Base-by-base conservation (phyloP, 2,329 filamentous ascomycete genomes). In the Exophiala aquamarina region DNA sequence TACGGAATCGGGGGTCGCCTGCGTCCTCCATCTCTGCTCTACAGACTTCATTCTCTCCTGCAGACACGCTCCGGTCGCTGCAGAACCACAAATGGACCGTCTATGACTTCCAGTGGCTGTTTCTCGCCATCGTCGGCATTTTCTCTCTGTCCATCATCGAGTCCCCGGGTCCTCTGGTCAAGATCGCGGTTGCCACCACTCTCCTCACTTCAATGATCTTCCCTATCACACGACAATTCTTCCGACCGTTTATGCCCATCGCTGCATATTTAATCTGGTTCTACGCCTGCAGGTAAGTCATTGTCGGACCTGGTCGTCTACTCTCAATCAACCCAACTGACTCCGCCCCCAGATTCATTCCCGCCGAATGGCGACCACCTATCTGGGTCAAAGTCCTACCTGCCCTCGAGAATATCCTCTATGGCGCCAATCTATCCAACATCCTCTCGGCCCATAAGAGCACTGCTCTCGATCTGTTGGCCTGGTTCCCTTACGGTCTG, bases 361-460 rank as follows among this genome's bases (percentile, higher is more conserved):
- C 89, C 29, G 81, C 83, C 58, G 87, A 92, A 63, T 93, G 90
- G 73, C 84, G 92, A 58, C 91, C 91, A 50, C 86, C 89, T 54
- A 96, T 96, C 61, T 95, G 90, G 88, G 92, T 96, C 57, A 89
- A 91, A 62, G 89, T 97, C 20, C 79, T 97, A 28, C 92, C 92
- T 3, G 89, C 92, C 14, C 81, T 97, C 55, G 92, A 97, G 71
- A 96, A 97, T 68, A 93, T 97, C 54, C 78, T 97, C 26, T 97
- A 96, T 65, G 92, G 92, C 59, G 90, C 91, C 54, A 96, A 96
- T 70, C 78, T 96, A 48, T 95, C 89, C 72, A 96, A 95, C 68
- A 94, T 96, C 62, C 81, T 97, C 44, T 95, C 91, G 11, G 89
- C 89, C 36, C 89, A 95, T 71, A 88, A 92, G 61, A 84, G 87